Conservation (phyloP, 306 rosid genomes). For the Lathyrus tuberosus region DNA sequence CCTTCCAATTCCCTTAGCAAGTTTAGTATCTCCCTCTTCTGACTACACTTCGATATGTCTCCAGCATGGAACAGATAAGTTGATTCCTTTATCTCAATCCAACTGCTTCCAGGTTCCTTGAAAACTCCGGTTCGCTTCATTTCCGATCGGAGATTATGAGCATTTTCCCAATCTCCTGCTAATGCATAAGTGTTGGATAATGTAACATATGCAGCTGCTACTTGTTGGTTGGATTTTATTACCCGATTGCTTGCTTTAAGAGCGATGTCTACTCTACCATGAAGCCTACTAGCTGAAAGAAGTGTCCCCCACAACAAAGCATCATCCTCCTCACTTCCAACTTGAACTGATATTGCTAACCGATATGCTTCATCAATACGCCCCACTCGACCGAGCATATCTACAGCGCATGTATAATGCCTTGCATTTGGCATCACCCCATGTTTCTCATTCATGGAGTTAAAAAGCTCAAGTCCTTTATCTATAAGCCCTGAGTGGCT, state of each 20-base stretch:
- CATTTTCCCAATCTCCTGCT: conserved; percentile 80
- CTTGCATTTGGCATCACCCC: conserved; percentile 66
- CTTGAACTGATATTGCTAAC: conserved; percentile 65
- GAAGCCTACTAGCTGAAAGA: conserved; percentile 84
- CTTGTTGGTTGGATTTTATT: conserved; percentile 68
- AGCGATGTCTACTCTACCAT: conserved; percentile 83
- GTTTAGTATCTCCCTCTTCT: conserved; percentile 48
- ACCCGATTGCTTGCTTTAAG: conserved; percentile 63
- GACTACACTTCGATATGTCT: conserved; percentile 52
- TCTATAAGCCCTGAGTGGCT: conserved; percentile 84
- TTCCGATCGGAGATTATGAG: conserved; percentile 52
- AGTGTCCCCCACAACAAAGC: conserved; percentile 79
- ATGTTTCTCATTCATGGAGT: conserved; percentile 60
- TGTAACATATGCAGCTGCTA: conserved; percentile 70
- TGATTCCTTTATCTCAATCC: conserved; percentile 76
- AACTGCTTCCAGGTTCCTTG: conserved; percentile 88
- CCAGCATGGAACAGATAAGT: conserved; percentile 71
- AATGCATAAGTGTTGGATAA: conserved; percentile 73
- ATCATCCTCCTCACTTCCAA: conserved; percentile 47
- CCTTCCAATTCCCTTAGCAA: conserved; percentile 61
- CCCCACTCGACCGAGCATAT: conserved; percentile 83
- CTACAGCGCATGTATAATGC: conserved; percentile 75
- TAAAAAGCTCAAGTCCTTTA: conserved; percentile 65
- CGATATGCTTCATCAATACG: conserved; percentile 63
- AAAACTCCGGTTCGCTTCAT: conserved; percentile 64